A percentile compares a stretch with the other conserved stretches of the same genome.
Conservation (phyloP, 768 basidiomycete species). For the Lactifluus subvellereus region DNA sequence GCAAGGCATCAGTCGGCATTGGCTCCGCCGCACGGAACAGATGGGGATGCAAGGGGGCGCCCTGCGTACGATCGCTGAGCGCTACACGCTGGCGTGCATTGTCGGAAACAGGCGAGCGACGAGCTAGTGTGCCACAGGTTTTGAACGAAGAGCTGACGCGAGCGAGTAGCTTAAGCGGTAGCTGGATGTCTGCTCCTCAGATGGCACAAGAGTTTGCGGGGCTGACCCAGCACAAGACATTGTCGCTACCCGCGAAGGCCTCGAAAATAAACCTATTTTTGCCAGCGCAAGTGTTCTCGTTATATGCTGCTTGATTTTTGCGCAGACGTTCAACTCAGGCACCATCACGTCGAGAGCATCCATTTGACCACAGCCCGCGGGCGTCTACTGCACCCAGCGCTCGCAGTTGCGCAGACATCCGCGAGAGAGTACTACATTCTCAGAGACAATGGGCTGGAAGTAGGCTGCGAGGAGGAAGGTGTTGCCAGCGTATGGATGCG, state of each 20-base stretch:
- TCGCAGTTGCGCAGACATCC: conserved; percentile 68
- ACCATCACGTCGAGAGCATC: conserved; percentile 72
- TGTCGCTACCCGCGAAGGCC: conserved; percentile 23
- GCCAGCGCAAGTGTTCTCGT: conserved; percentile 45
- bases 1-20: conserved; percentile 59
- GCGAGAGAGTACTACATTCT: conserved; percentile 62
- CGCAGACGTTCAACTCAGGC: conserved; percentile 36
- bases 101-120: conserved; percentile 58
- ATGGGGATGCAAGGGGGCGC: conserved; percentile 40
- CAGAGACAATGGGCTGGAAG: conserved; percentile 70
- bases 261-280: conserved; percentile 52
- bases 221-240: conserved; percentile 23
- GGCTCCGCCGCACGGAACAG: conserved; percentile 43
- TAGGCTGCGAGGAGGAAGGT: conserved; percentile 73
- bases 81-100: conserved; percentile 64
- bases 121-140: not conserved
- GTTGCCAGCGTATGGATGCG: conserved; percentile 56
- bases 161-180: conserved; percentile 54
- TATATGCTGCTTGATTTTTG: not conserved
- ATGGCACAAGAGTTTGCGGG: conserved; percentile 72
- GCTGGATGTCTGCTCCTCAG: conserved; percentile 57
- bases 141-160: not conserved
- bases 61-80: conserved; percentile 48
- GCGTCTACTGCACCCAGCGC: conserved; percentile 47
- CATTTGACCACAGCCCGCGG: conserved; percentile 49